Conservation (phyloP, 1,284 basidiomycete species). For the Sphagnurus paluster region DNA sequence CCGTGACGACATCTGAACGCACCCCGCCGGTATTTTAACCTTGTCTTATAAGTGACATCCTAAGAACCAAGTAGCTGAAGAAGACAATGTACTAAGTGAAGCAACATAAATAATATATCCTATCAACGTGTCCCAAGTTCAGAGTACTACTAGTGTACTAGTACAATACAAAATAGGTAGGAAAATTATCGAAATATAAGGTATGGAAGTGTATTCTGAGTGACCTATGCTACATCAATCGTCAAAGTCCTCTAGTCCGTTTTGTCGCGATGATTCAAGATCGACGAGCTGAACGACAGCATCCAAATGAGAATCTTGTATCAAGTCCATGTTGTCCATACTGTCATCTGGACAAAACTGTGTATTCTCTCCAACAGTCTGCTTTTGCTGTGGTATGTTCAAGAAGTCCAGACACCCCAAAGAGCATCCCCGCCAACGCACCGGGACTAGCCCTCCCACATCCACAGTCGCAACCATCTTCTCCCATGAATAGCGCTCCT, state of each 20-base stretch:
- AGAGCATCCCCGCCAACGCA: constrained; percentile 69
- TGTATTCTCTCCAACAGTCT: background rate
- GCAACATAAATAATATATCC: background rate
- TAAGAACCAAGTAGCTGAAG: no score
- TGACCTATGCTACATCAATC: constrained; percentile 7
- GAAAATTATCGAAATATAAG: background rate
- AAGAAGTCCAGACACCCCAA: constrained; percentile 64
- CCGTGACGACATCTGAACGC: background rate
- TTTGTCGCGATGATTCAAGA: background rate
- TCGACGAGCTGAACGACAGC: constrained; percentile 16
- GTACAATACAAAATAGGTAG: no score
- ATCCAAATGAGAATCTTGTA: constrained; percentile 1
- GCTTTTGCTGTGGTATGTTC: constrained; percentile 21
- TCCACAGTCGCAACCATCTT: constrained; percentile 48
- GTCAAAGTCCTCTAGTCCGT: constrained; percentile 14
- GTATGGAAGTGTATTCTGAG: background rate
- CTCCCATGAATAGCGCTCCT: constrained; percentile 70
- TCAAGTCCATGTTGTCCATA: background rate
- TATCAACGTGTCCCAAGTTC: background rate
- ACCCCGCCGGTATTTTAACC: background rate
- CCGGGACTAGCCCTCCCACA: constrained; percentile 56
- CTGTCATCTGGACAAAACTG: background rate
- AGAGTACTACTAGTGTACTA: no score
- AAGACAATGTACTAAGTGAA: no score
- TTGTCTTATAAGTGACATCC: no score